Evolutionary conservation across 1,284 basidiomycete genomes (phyloP), one percentile per base, ranked within the genome.

Genomic region (Melanopsichium pennsylvanicum): DNA sequence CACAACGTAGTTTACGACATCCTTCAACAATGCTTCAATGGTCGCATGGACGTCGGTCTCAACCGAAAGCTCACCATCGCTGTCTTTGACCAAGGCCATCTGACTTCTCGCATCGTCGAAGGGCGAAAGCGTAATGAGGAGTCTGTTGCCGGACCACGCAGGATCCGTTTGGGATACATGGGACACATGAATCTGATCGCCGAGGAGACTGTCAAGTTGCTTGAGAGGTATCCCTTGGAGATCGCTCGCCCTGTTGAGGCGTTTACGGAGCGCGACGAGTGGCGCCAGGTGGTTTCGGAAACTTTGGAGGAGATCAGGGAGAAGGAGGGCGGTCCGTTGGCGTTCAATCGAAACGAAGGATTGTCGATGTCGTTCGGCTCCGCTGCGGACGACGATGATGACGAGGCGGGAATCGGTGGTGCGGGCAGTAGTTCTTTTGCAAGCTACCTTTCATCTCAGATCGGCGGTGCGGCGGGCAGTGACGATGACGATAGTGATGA

Each of bases 1-100:
- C 96, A 99, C 81, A 94, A 93, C 75, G 90, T 95, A 13, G 93
- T 97, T 15, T 98, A 98, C 80, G 96, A 98, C 81, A 85, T 97
- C 42, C 85, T 98, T 2, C 95, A 97, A 80, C 96, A 98, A 81
- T 90, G 97, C 41, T 86, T 99, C 64, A 95, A 91, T 12, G 93
- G 93, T 85, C 92, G 32, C 88, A 92, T 80, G 77, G 71, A 78
- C 23, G 58, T 55, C 9, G 71, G 75, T 16, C 71, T 78, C 41
- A 81, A 81, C 49, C 50, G 75, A 11, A 62, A 62, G 35, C 69
- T 81, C 13, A 78, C 74, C 3, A 55, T 80, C 13, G 69, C 76
- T 6, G 70, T 78, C 15, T 81, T 81, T 45, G 56, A 73, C n/a
- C 50, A 74, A 25, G 79, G 76, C 4, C 44, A 64, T 6, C 69